Percentiles rank a stretch among this genome's conserved stretches.
Conservation (phyloP, 2,329 filamentous ascomycete genomes). For the Penicillium thymicola region DNA sequence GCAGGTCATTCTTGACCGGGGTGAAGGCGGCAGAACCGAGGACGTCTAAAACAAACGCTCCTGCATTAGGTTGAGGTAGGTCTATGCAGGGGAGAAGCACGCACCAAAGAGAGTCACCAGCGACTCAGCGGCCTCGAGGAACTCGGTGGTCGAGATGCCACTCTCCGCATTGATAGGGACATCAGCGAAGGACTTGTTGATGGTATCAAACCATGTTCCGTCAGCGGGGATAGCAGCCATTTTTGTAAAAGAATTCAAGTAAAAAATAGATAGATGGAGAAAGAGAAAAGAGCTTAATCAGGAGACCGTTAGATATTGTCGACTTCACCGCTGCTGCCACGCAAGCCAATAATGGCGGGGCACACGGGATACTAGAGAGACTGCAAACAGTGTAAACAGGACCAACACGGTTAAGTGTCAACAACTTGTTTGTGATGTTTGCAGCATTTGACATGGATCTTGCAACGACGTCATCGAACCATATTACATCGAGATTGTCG, state of each 20-base stretch:
- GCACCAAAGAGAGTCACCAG: slow-evolving; percentile 82
- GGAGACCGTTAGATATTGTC: slow-evolving; percentile 9
- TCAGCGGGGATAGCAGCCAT: slow-evolving; percentile 55
- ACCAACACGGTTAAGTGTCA: slow-evolving; percentile 17
- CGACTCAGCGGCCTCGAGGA: slow-evolving; percentile 86
- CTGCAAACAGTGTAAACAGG: slow-evolving; percentile 29
- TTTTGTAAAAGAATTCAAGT: slow-evolving; percentile 8
- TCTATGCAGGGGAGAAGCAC: slow-evolving; percentile 14
- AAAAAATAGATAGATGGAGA: slow-evolving; percentile 5
- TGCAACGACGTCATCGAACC: slow-evolving; percentile 33
- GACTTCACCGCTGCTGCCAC: slow-evolving; percentile 32
- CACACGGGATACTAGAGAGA: slow-evolving; percentile 3
- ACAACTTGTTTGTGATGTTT: slow-evolving; percentile 13
- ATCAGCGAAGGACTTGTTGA: slow-evolving; percentile 78
- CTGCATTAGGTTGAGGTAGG: slow-evolving; percentile 9
- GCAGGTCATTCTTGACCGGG: slow-evolving; percentile 87
- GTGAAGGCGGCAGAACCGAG: slow-evolving; percentile 72
- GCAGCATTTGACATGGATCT: background rate
- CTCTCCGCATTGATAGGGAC: slow-evolving; percentile 75
- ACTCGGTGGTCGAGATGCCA: slow-evolving; percentile 77
- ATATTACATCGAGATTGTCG: slow-evolving; percentile 18
- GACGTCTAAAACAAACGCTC: slow-evolving; percentile 46
- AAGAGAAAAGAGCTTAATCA: slow-evolving; percentile 8
- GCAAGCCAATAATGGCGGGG: slow-evolving; percentile 27
- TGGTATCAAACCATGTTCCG: slow-evolving; percentile 79